Conservation (phyloP, 164 flowering plant genomes). For the Pachysandra terminalis region DNA sequence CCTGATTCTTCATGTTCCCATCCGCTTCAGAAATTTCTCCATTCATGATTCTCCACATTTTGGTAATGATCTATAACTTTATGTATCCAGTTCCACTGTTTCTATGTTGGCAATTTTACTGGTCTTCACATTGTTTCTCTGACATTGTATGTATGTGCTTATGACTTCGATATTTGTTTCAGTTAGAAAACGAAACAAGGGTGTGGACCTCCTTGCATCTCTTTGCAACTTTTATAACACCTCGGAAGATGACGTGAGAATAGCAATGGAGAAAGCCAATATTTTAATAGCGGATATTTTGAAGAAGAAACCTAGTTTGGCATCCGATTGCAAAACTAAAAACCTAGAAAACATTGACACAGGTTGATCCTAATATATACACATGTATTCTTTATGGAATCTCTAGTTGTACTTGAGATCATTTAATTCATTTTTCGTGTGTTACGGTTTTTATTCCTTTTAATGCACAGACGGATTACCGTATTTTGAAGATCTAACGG, state of each 20-base stretch:
- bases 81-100: neutral
- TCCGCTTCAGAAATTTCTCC: conserved; percentile 62
- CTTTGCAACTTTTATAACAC: conserved; percentile 78
- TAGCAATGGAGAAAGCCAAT: conserved; percentile 70
- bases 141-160: conserved; percentile 2
- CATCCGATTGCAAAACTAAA: conserved; percentile 59
- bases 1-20: conserved; percentile 82
- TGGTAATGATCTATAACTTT: conserved; percentile 43
- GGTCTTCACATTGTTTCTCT: neutral
- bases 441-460: neutral
- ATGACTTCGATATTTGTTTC: conserved; percentile 21
- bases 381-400: neutral
- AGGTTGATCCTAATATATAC: conserved; percentile 39
- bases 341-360: conserved; percentile 53
- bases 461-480: conserved; percentile 83
- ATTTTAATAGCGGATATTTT: conserved; percentile 56
- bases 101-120: too few relatives aligned
- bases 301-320: conserved; percentile 55
- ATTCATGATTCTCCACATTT: conserved; percentile 47
- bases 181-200: conserved; percentile 65
- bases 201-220: conserved; percentile 76
- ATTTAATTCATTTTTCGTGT: neutral
- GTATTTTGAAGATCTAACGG: conserved; percentile 77
- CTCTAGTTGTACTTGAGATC: too few relatives aligned
- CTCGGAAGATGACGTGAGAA: conserved; percentile 80